These are phyloP conservation scores for Aotearoamyces nothofagi DNA, from an alignment of 2,329 filamentous ascomycete genomes.

Conservation along the genomic window DNA sequence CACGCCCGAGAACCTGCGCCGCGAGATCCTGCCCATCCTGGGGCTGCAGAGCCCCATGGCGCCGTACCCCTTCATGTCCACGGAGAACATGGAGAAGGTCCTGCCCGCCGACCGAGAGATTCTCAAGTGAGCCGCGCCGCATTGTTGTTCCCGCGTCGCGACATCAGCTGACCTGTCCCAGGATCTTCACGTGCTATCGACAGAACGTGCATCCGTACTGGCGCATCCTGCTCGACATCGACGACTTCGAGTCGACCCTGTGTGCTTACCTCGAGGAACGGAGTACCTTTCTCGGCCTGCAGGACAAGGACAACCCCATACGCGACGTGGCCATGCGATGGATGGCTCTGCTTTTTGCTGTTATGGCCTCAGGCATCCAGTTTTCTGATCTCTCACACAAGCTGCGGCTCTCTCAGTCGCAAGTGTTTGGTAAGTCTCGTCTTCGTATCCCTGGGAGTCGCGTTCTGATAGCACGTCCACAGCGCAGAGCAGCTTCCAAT, in stretches of 20 bases:
- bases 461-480: too few relatives aligned
- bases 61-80: slow-evolving; percentile 52
- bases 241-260: slow-evolving; percentile 47
- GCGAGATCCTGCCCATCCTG: slow-evolving; percentile 50
- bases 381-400: slow-evolving; percentile 48
- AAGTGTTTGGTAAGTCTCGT: slow-evolving; percentile 27
- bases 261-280: slow-evolving; percentile 52
- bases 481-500: slow-evolving; percentile 38
- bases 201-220: slow-evolving; percentile 53
- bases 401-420: slow-evolving; percentile 24
- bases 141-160: slow-evolving; percentile 2
- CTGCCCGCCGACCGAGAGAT: slow-evolving; percentile 50
- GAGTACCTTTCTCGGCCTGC: slow-evolving; percentile 17
- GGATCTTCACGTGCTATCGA: slow-evolving; percentile 50
- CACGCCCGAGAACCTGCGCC: slow-evolving; percentile 31
- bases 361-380: slow-evolving; percentile 49
- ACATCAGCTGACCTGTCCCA: slow-evolving; percentile 14
- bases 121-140: slow-evolving; percentile 52
- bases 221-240: slow-evolving; percentile 52
- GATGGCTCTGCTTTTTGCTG: slow-evolving; percentile 49
- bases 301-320: slow-evolving; percentile 24
- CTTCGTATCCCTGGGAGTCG: too few relatives aligned
- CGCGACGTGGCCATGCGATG: slow-evolving; percentile 25
- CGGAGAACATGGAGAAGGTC: slow-evolving; percentile 41
- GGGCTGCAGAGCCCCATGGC: slow-evolving; percentile 46